Evolutionary conservation across 441 rosid genomes (phyloP).

Genomic region (Mallotus japonicus): DNA sequence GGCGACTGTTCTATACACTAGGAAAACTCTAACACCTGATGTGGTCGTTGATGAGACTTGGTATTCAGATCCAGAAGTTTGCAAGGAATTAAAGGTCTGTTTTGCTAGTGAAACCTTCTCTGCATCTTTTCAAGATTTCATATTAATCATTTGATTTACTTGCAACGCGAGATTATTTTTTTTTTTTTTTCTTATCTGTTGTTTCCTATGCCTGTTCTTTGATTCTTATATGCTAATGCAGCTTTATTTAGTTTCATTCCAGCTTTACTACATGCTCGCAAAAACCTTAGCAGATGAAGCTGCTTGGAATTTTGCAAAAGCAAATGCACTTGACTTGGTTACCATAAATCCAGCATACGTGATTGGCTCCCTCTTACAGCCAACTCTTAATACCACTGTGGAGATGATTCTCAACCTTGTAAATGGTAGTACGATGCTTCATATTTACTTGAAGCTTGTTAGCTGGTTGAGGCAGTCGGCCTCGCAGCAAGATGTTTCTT

Average conservation of each 20-base stretch:
- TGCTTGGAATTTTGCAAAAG: slow-evolving; percentile 61
- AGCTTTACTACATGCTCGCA: slow-evolving; percentile 33
- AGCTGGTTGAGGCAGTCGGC: background rate
- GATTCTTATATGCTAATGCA: background rate
- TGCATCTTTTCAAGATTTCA: no score
- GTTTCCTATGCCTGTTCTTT: background rate
- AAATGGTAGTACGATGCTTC: slow-evolving; percentile 29
- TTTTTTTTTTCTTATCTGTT: background rate
- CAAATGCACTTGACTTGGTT: slow-evolving; percentile 70
- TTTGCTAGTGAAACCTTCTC: background rate
- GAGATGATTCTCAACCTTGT: slow-evolving; percentile 39
- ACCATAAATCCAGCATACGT: slow-evolving; percentile 60
- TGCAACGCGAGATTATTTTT: background rate
- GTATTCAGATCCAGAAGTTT: slow-evolving; percentile 50
- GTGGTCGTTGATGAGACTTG: slow-evolving; percentile 56
- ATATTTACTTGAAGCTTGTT: background rate
- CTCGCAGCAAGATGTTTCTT: background rate
- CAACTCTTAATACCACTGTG: slow-evolving; percentile 43
- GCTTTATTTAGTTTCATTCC: background rate
- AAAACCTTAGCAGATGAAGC: slow-evolving; percentile 77
- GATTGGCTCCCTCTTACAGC: slow-evolving; percentile 58
- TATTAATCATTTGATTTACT: no score
- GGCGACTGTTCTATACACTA: slow-evolving; percentile 27
- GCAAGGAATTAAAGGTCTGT: slow-evolving; percentile 41
- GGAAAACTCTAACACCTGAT: slow-evolving; percentile 36